Conservation (phyloP, 257 asterid genomes). For the Nicotiana tomentosiformis region DNA sequence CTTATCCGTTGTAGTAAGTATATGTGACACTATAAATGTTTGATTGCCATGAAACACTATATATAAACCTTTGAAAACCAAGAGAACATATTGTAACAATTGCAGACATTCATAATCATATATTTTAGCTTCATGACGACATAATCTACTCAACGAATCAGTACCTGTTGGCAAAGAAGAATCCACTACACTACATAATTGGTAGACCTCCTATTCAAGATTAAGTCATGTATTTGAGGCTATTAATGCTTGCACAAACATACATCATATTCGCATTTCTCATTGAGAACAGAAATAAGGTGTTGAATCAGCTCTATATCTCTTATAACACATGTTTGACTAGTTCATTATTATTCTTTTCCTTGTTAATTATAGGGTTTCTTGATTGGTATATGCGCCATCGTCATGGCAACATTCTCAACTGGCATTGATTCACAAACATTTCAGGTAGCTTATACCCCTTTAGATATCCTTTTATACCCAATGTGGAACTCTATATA, state of each 20-base stretch:
- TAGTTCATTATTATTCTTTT: neutral
- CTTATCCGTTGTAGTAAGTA: neutral
- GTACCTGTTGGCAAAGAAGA: too few species aligned
- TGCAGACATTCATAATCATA: too few species aligned
- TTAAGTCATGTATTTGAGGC: too few species aligned
- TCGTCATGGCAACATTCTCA: conserved; percentile 87
- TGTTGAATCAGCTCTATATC: neutral
- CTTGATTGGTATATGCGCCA: conserved; percentile 67
- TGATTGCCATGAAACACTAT: neutral
- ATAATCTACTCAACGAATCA: too few species aligned
- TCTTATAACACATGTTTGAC: neutral
- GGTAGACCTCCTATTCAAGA: too few species aligned
- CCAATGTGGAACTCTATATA: neutral
- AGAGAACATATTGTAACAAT: neutral
- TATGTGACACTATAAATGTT: neutral
- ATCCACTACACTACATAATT: too few species aligned
- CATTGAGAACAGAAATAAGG: neutral
- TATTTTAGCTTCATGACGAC: too few species aligned
- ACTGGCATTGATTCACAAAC: conserved; percentile 92
- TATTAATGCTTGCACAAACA: neutral
- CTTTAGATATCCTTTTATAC: neutral
- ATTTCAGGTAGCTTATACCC: conserved; percentile 56
- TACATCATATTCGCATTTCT: neutral
- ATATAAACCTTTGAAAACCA: neutral
- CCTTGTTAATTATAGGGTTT: conserved; percentile 45